phyloP scores from a whole-genome alignment of 768 basidiomycete species.

The Chlorophyllum brunneum region DNA sequence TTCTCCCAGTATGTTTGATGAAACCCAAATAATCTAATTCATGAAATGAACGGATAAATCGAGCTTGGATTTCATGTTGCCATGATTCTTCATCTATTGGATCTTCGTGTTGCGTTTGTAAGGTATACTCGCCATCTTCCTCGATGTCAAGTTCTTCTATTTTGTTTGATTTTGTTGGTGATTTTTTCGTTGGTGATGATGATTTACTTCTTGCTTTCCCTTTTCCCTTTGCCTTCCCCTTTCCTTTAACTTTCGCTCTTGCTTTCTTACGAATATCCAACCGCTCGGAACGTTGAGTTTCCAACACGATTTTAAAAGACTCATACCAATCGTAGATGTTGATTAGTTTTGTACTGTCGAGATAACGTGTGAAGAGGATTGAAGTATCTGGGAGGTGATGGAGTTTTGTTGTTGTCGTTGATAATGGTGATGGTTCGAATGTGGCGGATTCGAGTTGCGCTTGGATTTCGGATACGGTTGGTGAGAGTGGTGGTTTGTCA shows the following conservation, averaged over 20 bases:
- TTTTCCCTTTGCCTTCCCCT: neutral
- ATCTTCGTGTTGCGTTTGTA: conserved; percentile 25
- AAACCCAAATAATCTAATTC: conserved; percentile 81
- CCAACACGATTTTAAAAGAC: conserved; percentile 65
- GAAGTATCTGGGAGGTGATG: conserved; percentile 69
- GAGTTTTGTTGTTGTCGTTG: conserved; percentile 22
- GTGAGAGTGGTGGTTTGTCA: neutral
- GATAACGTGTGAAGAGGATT: conserved; percentile 73
- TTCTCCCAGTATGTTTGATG: conserved; percentile 74
- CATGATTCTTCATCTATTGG: conserved; percentile 41
- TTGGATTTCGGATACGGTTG: conserved; percentile 10
- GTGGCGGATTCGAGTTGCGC: neutral
- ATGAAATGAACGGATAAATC: conserved; percentile 77
- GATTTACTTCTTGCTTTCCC: neutral
- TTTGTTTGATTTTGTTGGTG: conserved; percentile 21
- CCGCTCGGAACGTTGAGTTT: conserved; percentile 43
- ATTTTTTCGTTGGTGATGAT: conserved; percentile 12
- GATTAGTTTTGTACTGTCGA: conserved; percentile 77
- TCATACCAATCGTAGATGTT: conserved; percentile 90
- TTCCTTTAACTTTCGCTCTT: neutral
- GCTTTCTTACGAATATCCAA: neutral
- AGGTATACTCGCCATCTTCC: conserved; percentile 25
- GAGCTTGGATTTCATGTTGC: conserved; percentile 65
- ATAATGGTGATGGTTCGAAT: too few relatives aligned
- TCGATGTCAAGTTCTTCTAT: conserved; percentile 26